Percentiles rank a stretch among this genome's conserved stretches.
Conservation (phyloP, 2,329 filamentous ascomycete species). For the Fonsecaea monophora region DNA sequence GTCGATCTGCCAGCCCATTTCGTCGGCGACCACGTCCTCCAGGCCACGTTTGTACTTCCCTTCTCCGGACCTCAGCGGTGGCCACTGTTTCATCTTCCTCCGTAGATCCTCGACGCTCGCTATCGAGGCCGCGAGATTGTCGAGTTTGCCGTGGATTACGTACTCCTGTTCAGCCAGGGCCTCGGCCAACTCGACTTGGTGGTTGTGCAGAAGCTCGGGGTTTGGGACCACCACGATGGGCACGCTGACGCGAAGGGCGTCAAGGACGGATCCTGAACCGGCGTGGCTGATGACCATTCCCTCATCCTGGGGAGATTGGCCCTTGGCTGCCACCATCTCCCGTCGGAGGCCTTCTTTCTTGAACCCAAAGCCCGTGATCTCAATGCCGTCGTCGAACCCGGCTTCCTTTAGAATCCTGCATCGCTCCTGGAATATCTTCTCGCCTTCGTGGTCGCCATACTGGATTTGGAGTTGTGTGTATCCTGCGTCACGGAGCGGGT, state of each 20-base stretch:
- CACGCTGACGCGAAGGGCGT: constrained; percentile 74
- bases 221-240: constrained; percentile 93
- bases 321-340: constrained; percentile 64
- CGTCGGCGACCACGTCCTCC: constrained; percentile 62
- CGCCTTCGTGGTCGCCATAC: constrained; percentile 72
- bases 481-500: constrained; percentile 61
- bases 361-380: constrained; percentile 71
- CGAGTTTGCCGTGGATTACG: constrained; percentile 71
- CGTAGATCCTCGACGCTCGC: constrained; percentile 57
- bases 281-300: constrained; percentile 89
- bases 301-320: constrained; percentile 47
- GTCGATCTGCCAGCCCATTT: constrained; percentile 62
- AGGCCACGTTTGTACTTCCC: constrained; percentile 54
- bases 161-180: constrained; percentile 78
- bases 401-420: constrained; percentile 37
- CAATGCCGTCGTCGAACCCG: constrained; percentile 50
- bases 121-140: constrained; percentile 57
- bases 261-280: constrained; percentile 87
- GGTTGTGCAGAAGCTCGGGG: constrained; percentile 79
- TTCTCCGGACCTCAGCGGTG: constrained; percentile 55
- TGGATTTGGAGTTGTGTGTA: constrained; percentile 81
- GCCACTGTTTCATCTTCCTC: constrained; percentile 55
- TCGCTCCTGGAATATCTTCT: constrained; percentile 57
- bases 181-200: constrained; percentile 85
- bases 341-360: constrained; percentile 63